A percentile compares a stretch with the other conserved stretches of the same genome.
Conservation (phyloP, 1,139 yeast genomes). For the Diutina sp. region DNA sequence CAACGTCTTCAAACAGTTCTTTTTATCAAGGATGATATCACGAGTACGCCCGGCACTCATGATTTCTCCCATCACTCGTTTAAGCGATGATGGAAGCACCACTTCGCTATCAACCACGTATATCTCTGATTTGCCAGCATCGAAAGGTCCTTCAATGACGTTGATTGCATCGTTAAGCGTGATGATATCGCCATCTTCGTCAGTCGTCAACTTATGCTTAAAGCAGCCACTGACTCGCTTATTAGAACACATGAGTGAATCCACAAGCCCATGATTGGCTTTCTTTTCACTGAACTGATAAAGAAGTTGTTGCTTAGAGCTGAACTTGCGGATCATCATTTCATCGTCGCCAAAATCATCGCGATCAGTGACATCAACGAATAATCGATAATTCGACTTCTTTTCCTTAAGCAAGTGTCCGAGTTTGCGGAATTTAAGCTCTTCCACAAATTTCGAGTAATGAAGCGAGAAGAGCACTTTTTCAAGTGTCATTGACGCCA, state of each 20-base stretch:
- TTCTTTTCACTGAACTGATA: constrained; percentile 45
- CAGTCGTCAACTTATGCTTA: constrained; percentile 18
- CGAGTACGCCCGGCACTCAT: constrained; percentile 19
- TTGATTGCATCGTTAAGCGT: constrained; percentile 25
- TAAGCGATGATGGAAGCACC: constrained; percentile 21
- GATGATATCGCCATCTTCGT: background rate
- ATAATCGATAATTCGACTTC: constrained; percentile 39
- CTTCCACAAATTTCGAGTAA: constrained; percentile 56
- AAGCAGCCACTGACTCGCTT: constrained; percentile 30
- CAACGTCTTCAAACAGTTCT: constrained; percentile 24
- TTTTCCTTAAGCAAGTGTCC: constrained; percentile 43
- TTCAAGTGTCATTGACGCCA: constrained; percentile 46
- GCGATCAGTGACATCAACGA: constrained; percentile 32
- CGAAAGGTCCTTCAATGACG: constrained; percentile 32
- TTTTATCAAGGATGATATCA: constrained; percentile 20
- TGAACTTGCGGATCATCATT: constrained; percentile 4
- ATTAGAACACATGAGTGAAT: constrained; percentile 14
- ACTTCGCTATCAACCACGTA: constrained; percentile 51
- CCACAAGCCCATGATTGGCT: background rate
- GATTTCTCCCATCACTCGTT: constrained; percentile 24
- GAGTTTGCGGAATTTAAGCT: constrained; percentile 52
- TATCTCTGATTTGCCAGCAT: constrained; percentile 41
- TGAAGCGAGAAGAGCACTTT: constrained; percentile 64
- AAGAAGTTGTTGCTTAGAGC: constrained; percentile 26
- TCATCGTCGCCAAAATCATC: constrained; percentile 21